Percentiles rank a stretch among this genome's conserved stretches.
phyloP scores from a whole-genome alignment of 1,139 yeast genomes.

The Casaregolazyma lundiana region DNA sequence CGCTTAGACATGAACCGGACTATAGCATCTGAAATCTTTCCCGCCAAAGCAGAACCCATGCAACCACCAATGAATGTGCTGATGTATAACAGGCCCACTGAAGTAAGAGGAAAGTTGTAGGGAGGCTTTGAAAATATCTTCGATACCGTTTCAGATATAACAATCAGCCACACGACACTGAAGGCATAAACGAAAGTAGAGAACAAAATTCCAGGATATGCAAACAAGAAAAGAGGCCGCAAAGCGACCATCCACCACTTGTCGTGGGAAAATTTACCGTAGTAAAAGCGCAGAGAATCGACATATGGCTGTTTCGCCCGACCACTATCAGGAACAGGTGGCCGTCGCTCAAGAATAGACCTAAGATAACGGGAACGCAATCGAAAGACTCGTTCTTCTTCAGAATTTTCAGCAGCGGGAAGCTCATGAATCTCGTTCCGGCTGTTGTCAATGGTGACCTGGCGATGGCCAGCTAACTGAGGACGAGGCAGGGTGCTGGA shows the following conservation, averaged over 20 bases:
- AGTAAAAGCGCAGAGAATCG: slow-evolving; percentile 28
- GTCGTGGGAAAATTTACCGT: slow-evolving; percentile 48
- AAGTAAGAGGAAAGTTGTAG: slow-evolving; percentile 45
- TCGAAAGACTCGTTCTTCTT: not conserved
- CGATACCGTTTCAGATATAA: slow-evolving; percentile 54
- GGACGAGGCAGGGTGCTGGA: slow-evolving; percentile 1
- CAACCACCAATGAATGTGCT: slow-evolving; percentile 59
- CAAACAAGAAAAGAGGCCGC: slow-evolving; percentile 50
- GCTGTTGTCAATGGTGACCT: slow-evolving; percentile 8
- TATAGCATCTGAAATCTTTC: slow-evolving; percentile 46
- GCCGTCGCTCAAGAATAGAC: not conserved
- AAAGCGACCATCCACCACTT: slow-evolving; percentile 56
- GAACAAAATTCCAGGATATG: slow-evolving; percentile 52
- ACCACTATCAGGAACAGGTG: slow-evolving; percentile 4
- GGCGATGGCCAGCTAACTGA: not conserved
- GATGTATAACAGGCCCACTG: slow-evolving; percentile 54
- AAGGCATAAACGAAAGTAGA: slow-evolving; percentile 51
- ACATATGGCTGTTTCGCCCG: slow-evolving; percentile 22
- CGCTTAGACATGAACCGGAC: slow-evolving; percentile 34
- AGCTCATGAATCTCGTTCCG: not conserved
- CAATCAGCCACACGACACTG: slow-evolving; percentile 61
- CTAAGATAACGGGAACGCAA: slow-evolving; percentile 4
- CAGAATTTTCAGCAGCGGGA: not conserved
- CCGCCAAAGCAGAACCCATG: slow-evolving; percentile 53
- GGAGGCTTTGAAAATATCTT: slow-evolving; percentile 45